Percentiles rank a stretch among this genome's conserved stretches.
Conservation (phyloP, 2,329 filamentous ascomycete genomes). For the Colletotrichum tabaci region DNA sequence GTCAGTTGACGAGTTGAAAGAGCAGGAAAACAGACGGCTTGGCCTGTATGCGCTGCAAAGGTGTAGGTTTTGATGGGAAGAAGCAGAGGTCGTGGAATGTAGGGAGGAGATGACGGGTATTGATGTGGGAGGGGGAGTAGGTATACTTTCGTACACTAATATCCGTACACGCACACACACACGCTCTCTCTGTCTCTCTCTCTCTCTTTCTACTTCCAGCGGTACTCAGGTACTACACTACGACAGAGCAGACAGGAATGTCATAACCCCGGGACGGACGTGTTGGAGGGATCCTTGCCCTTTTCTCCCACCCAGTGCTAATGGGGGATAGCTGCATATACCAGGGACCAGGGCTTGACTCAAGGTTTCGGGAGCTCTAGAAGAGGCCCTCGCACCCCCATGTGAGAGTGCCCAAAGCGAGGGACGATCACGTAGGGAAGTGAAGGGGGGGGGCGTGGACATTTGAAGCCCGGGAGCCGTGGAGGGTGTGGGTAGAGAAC, state of each 20-base stretch:
- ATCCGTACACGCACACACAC: too few species aligned
- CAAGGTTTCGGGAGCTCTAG: constrained; percentile 43
- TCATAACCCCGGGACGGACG: constrained; percentile 42
- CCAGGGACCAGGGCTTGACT: constrained; percentile 43
- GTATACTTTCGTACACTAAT: constrained; percentile 10
- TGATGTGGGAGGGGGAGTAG: constrained; percentile 37
- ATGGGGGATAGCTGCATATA: constrained; percentile 44
- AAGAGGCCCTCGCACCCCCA: constrained; percentile 26
- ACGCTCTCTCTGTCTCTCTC: too few species aligned
- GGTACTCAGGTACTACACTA: too few species aligned
- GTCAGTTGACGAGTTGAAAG: constrained; percentile 26
- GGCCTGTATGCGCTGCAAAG: constrained; percentile 31
- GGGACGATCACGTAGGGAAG: constrained; percentile 41
- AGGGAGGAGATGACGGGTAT: constrained; percentile 43
- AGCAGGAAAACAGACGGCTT: constrained; percentile 25
- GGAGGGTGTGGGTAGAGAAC: constrained; percentile 11
- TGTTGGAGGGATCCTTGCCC: constrained; percentile 41
- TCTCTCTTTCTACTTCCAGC: too few species aligned
- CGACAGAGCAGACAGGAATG: constrained; percentile 28
- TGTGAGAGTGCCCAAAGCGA: constrained; percentile 43
- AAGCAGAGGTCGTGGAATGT: constrained; percentile 40
- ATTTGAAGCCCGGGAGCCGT: constrained; percentile 39
- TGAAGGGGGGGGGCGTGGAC: constrained; percentile 14
- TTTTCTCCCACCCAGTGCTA: constrained; percentile 8
- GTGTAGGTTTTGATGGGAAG: constrained; percentile 38